Conservation (phyloP, 176 grass and related monocot species). For the Aegilops sharonensis region DNA sequence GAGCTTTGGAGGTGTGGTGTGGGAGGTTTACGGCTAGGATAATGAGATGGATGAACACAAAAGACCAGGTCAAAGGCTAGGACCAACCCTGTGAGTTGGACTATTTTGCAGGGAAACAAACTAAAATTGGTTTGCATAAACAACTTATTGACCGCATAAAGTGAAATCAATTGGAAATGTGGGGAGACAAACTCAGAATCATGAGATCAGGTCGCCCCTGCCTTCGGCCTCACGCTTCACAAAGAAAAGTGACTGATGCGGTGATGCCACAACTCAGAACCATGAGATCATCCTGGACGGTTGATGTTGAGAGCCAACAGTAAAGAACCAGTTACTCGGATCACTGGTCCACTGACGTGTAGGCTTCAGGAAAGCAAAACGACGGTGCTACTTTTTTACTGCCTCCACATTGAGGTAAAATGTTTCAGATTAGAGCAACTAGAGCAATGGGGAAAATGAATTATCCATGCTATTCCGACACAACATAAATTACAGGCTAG, state of each 20-base stretch:
- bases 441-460: neutral
- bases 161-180: neutral
- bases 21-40: conserved; percentile 8
- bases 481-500: conserved; percentile 28
- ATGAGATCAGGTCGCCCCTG: too few relatives aligned
- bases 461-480: conserved; percentile 25
- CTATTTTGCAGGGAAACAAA: neutral
- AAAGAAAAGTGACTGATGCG: too few relatives aligned
- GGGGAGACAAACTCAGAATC: too few relatives aligned
- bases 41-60: neutral
- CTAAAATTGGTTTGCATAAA: neutral
- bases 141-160: neutral
- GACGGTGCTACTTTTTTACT: neutral
- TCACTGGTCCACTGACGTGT: neutral
- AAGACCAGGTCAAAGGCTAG: neutral
- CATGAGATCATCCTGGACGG: neutral
- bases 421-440: neutral
- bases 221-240: too few relatives aligned
- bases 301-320: neutral
- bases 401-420: neutral
- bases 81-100: neutral
- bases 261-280: too few relatives aligned
- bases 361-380: neutral
- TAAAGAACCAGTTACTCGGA: neutral
- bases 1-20: neutral